Evolutionary conservation across 164 flowering plant genomes (phyloP).

Genomic region (Vitis rotundifolia): DNA sequence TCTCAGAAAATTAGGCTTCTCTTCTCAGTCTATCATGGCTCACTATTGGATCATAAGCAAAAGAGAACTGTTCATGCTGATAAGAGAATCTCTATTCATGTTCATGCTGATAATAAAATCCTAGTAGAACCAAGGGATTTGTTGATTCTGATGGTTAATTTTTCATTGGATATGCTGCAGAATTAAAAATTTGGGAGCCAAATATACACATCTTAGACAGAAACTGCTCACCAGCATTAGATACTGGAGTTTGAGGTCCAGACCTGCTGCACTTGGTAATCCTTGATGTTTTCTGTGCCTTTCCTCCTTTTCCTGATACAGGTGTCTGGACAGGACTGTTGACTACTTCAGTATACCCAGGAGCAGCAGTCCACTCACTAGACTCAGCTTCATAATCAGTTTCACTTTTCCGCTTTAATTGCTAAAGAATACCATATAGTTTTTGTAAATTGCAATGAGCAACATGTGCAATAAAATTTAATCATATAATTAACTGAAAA

Average conservation of each 20-base stretch:
- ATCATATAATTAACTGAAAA: background rate
- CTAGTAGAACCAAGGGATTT: too few species aligned
- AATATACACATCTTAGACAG: background rate
- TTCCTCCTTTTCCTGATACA: slow-evolving; percentile 48
- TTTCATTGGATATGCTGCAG: too few species aligned
- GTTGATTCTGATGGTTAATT: too few species aligned
- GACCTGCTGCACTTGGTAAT: slow-evolving; percentile 39
- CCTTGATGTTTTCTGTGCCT: slow-evolving; percentile 43
- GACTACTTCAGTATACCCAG: slow-evolving; percentile 29
- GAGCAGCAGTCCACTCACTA: slow-evolving; percentile 27
- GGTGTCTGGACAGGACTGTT: slow-evolving; percentile 50
- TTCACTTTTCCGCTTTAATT: slow-evolving; percentile 54
- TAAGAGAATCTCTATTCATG: background rate
- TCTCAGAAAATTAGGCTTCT: background rate
- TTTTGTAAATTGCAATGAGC: slow-evolving; percentile 2
- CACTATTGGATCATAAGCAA: too few species aligned
- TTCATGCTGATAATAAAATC: too few species aligned
- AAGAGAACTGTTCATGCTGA: background rate
- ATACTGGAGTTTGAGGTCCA: slow-evolving; percentile 49
- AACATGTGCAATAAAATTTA: slow-evolving; percentile 1
- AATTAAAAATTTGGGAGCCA: background rate
- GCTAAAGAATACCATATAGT: slow-evolving; percentile 19
- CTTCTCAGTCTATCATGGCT: too few species aligned
- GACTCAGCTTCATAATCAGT: slow-evolving; percentile 40
- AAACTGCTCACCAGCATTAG: slow-evolving; percentile 46